Conservation (phyloP, 2,329 filamentous ascomycete genomes). For the Xylaria digitata region DNA sequence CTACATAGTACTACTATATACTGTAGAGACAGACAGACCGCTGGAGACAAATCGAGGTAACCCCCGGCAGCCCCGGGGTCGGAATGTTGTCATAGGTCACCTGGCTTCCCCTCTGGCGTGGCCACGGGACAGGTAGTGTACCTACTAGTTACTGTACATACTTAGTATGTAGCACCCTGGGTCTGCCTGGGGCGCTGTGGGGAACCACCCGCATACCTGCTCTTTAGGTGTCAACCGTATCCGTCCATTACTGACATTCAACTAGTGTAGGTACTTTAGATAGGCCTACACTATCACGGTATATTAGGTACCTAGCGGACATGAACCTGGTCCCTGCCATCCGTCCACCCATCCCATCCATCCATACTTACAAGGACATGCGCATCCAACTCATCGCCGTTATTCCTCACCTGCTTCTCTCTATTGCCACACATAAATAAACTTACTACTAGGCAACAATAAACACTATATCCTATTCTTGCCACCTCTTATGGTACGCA, state of each 20-base stretch:
- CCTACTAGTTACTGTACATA: not conserved
- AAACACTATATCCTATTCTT: constrained; percentile 1
- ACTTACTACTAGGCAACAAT: constrained; percentile 22
- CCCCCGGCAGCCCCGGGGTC: constrained; percentile 4
- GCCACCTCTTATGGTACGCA: not conserved
- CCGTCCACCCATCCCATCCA: not conserved
- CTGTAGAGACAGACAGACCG: not conserved
- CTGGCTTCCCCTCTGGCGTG: not conserved
- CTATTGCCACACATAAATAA: constrained; percentile 2
- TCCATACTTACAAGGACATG: too few species aligned
- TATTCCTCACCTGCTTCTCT: constrained; percentile 2
- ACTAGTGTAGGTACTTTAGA: too few species aligned
- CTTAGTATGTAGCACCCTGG: too few species aligned
- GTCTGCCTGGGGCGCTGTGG: constrained; percentile 16
- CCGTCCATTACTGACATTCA: too few species aligned
- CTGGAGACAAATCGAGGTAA: not conserved
- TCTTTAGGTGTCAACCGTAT: not conserved
- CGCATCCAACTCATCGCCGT: not conserved
- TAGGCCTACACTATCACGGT: too few species aligned
- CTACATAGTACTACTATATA: not conserved
- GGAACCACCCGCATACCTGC: constrained; percentile 12
- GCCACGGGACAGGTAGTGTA: constrained; percentile 28
- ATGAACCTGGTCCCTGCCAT: constrained; percentile 20
- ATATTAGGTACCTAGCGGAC: not conserved
- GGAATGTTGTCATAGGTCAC: constrained; percentile 32